Base-by-base conservation (phyloP, 75 land plant species). In the Isoetes taiwanensis region DNA sequence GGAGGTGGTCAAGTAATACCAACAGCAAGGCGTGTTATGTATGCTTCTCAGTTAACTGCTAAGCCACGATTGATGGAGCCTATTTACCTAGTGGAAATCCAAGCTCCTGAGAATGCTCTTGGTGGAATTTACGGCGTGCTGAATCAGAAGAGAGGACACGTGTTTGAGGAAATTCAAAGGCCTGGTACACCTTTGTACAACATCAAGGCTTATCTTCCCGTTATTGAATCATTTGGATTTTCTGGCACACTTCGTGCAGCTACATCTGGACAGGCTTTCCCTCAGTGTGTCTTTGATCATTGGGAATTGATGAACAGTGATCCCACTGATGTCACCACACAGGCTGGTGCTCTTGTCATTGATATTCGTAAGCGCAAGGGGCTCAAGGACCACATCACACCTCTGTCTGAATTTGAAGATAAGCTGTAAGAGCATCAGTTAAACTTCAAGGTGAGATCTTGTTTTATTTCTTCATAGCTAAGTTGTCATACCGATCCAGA, bases 261-360 rank as follows among this genome's bases (percentile, higher is more conserved):
- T 10, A 83, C 86, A 2, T 80, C 84, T 0, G 83, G 86, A 10
- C 84, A 79, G 63, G 85, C 85, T 21, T 82, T 79, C 73, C 85
- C 85, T 0, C 83, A 82, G 58, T 72, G 77, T 34, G 84, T 83
- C 54, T 83, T 83, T 54, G 84, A 83, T 60, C 86, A 83, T 34
- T 83, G 76, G 65, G 82, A 81, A 66, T 65, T 81, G 60, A 62
- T 80, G 30, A 60, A 62, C n/a, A 66, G 78, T 9, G 81, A 81
- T 37, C 84, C 84, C 21, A 11, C 64, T 41, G 84, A 81, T 0
- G 8, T 66, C 0, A 41, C 68, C 2, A 42, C 81, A 0, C 78
- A 74, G 62, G 78, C 84, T 37, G 60, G 34, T 0, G 21, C 17
- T 1, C 66, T 80, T 34, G 76, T 80, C 16, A 0, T 63, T 1